Evolutionary conservation across 2,329 filamentous ascomycete genomes (phyloP).

Genomic region (Aureobasidium uvarum): DNA sequence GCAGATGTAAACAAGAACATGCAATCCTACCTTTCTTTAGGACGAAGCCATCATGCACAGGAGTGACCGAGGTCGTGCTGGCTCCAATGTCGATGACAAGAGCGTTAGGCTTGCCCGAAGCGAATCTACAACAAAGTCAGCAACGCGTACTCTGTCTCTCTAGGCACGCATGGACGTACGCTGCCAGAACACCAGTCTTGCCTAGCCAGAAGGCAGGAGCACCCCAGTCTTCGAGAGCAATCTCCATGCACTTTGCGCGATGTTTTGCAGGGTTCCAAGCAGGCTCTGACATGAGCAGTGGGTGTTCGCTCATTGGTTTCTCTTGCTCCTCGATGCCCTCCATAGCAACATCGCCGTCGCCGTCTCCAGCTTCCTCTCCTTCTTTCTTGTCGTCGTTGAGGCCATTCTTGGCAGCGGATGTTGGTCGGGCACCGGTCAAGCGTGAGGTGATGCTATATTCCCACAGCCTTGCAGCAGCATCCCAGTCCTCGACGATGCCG

Average conservation of each 20-base stretch:
- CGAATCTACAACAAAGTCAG: conserved; percentile 57
- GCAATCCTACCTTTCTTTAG: conserved; percentile 64
- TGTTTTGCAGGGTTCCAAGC: conserved; percentile 88
- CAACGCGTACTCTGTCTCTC: not conserved
- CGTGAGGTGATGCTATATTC: conserved; percentile 88
- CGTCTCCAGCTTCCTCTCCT: conserved; percentile 41
- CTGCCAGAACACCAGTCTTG: conserved; percentile 81
- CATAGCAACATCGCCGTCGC: conserved; percentile 57
- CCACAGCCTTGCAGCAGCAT: conserved; percentile 84
- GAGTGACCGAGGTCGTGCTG: conserved; percentile 81
- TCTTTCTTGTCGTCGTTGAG: conserved; percentile 65
- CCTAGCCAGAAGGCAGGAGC: conserved; percentile 93
- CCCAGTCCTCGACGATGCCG: conserved; percentile 94
- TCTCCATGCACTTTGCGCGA: conserved; percentile 90
- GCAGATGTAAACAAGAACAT: not conserved
- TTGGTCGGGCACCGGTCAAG: conserved; percentile 72
- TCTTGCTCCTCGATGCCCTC: conserved; percentile 62
- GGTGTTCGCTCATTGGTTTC: conserved; percentile 83
- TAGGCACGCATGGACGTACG: conserved; percentile 47
- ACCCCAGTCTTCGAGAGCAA: conserved; percentile 97
- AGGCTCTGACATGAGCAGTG: conserved; percentile 88
- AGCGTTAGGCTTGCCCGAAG: conserved; percentile 87
- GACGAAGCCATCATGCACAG: conserved; percentile 91
- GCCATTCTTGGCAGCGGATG: conserved; percentile 70
- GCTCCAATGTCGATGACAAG: conserved; percentile 91